Evolutionary conservation across 495 filamentous ascomycete species (phyloP).

Genomic region (Penicillium robsamsonii): DNA sequence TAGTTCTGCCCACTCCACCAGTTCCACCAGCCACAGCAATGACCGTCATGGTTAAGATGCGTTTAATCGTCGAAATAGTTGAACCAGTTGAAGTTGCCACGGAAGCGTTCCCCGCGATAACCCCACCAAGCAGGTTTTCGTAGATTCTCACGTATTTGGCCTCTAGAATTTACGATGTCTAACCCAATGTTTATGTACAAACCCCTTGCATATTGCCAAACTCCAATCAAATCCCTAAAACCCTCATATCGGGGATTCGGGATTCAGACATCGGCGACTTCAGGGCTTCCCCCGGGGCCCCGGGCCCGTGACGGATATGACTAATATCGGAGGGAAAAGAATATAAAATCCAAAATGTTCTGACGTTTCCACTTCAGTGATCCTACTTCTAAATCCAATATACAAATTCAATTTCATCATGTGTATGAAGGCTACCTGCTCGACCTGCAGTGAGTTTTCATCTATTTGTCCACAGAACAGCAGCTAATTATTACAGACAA

Average conservation of each 20-base stretch:
- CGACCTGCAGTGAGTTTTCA: slow-evolving; percentile 45
- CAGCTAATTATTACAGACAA: slow-evolving; percentile 50
- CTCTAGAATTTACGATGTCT: neutral
- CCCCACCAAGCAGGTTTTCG: neutral
- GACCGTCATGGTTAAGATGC: slow-evolving; percentile 28
- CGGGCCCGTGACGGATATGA: slow-evolving; percentile 10
- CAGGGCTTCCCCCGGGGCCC: neutral
- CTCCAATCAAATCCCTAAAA: neutral
- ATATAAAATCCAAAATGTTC: slow-evolving; percentile 25
- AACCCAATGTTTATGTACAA: neutral
- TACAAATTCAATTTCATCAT: slow-evolving; percentile 26
- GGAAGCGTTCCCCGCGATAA: slow-evolving; percentile 3
- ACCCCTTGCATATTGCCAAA: neutral
- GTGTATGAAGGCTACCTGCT: slow-evolving; percentile 51
- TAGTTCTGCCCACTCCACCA: slow-evolving; percentile 49
- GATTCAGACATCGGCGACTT: slow-evolving; percentile 26
- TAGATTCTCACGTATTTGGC: neutral
- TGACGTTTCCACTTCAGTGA: neutral
- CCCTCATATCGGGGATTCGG: slow-evolving; percentile 28
- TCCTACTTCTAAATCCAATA: neutral
- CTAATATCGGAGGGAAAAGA: slow-evolving; percentile 20
- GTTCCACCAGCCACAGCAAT: slow-evolving; percentile 56
- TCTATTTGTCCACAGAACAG: neutral
- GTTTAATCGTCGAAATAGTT: neutral
- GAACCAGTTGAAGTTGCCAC: neutral